Conservation (phyloP, 768 basidiomycete species). For the Macrolepiota dolichaula region DNA sequence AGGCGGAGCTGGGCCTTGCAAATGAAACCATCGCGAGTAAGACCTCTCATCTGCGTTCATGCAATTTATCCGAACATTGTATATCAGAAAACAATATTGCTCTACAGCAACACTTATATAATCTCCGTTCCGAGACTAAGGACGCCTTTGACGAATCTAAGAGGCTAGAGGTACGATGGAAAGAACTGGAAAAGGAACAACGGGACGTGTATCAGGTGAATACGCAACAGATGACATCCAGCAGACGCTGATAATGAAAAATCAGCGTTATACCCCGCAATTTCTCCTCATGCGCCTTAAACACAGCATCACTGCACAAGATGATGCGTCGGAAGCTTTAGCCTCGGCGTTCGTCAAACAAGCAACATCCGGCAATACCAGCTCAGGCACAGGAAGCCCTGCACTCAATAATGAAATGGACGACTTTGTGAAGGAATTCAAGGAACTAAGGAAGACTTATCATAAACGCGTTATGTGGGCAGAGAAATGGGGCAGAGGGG, state of each 20-base stretch:
- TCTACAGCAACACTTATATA: conserved; percentile 72
- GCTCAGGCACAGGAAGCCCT: conserved; percentile 32
- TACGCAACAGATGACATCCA: neutral
- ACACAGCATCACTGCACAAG: conserved; percentile 87
- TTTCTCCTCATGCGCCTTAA: conserved; percentile 86
- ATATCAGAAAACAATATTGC: conserved; percentile 67
- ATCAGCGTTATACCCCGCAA: conserved; percentile 77
- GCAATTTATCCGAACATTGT: conserved; percentile 11
- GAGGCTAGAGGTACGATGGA: conserved; percentile 77
- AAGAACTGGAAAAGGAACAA: conserved; percentile 85
- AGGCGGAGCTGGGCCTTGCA: conserved; percentile 75
- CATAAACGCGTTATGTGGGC: conserved; percentile 92
- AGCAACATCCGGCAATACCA: conserved; percentile 31
- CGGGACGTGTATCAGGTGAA: conserved; percentile 82
- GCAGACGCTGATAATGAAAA: neutral
- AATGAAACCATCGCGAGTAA: conserved; percentile 86
- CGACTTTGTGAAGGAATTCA: conserved; percentile 85
- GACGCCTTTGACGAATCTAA: conserved; percentile 88
- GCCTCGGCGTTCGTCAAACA: conserved; percentile 82
- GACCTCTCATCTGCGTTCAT: conserved; percentile 25
- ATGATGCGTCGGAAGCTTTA: conserved; percentile 82
- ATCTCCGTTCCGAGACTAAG: conserved; percentile 77
- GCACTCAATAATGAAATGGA: conserved; percentile 63
- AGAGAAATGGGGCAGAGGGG: conserved; percentile 80
- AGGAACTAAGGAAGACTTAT: conserved; percentile 82